These are phyloP conservation scores for Berberis thunbergii DNA, from an alignment of 164 flowering plant genomes.

Conservation along the genomic window DNA sequence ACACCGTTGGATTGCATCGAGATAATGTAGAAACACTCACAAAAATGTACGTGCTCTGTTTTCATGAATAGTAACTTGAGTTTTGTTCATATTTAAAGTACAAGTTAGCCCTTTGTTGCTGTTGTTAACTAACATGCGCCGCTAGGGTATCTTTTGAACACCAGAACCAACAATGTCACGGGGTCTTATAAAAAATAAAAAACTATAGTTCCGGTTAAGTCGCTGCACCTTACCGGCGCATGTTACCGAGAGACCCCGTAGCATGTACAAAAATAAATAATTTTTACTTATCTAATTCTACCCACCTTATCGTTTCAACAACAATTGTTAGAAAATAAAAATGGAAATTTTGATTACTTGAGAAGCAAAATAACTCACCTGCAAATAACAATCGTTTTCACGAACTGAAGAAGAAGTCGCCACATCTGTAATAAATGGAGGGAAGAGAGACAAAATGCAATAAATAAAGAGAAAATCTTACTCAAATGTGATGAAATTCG, in stretches of 20 bases:
- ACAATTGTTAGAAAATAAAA: neutral
- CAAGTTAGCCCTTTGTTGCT: too few relatives aligned
- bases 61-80: neutral
- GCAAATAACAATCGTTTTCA: constrained; percentile 4
- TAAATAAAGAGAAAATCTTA: neutral
- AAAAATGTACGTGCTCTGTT: neutral
- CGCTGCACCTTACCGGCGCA: constrained; percentile 6
- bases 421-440: neutral
- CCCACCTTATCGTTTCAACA: neutral
- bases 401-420: constrained; percentile 7
- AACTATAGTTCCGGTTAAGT: constrained; percentile 5
- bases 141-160: constrained; percentile 3
- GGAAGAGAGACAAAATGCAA: neutral
- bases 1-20: too few relatives aligned
- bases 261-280: neutral
- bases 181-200: neutral
- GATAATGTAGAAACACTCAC: neutral
- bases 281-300: neutral
- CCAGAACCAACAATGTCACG: constrained; percentile 3
- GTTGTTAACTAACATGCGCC: constrained; percentile 2
- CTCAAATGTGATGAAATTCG: constrained; percentile 4
- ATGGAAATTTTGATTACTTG: neutral
- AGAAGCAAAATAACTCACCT: constrained; percentile 5
- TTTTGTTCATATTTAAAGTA: neutral
- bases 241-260: constrained; percentile 2